Evolutionary conservation across 225 moss, liverwort and hornwort species (phyloP).

Genomic region (Straminergon stramineum): DNA sequence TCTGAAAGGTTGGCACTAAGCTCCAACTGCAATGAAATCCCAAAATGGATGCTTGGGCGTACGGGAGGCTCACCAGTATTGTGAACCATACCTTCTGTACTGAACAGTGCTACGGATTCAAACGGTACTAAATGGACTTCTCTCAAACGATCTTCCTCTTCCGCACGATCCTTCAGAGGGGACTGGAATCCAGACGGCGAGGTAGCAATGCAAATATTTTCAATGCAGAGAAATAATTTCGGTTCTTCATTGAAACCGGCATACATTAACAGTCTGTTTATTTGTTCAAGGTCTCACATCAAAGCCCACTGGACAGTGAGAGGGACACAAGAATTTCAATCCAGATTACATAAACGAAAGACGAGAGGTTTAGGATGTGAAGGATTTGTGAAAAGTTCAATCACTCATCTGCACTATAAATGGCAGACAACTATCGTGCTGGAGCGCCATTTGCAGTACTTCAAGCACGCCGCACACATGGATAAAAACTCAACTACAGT

Average conservation of each 20-base stretch:
- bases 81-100: too few species aligned
- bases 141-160: background rate
- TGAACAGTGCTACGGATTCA: too few species aligned
- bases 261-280: background rate
- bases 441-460: background rate
- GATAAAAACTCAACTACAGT: background rate
- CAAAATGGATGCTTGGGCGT: background rate
- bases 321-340: background rate
- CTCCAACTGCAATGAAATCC: background rate
- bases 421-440: background rate
- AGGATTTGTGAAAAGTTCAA: background rate
- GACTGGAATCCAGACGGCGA: background rate
- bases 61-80: too few species aligned
- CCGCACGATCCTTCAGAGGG: background rate
- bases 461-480: background rate
- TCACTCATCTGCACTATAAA: background rate
- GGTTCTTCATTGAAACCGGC: background rate
- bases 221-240: background rate
- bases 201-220: background rate
- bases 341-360: background rate
- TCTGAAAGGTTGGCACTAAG: slow-evolving; percentile 49
- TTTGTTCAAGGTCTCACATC: background rate
- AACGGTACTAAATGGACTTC: background rate
- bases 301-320: background rate
- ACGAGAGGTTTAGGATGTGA: background rate